Evolutionary conservation across 495 filamentous ascomycete species (phyloP).

Genomic region (Geopyxis carbonaria): DNA sequence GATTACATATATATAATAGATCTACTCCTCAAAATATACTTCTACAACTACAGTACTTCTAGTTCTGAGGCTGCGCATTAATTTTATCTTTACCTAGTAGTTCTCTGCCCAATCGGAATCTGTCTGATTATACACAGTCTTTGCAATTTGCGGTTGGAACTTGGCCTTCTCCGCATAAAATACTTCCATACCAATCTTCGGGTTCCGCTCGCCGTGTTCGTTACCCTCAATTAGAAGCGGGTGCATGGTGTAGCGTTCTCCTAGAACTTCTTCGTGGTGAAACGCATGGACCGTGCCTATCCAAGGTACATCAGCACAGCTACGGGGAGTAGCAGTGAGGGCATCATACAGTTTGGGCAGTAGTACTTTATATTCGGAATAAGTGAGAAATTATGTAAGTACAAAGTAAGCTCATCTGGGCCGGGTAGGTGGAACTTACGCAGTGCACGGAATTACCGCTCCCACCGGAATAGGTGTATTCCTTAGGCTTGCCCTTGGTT

Average conservation of each 20-base stretch:
- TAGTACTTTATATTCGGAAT: slow-evolving; percentile 7
- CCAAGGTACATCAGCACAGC: neutral
- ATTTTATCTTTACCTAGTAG: too few relatives aligned
- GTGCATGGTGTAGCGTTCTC: slow-evolving; percentile 9
- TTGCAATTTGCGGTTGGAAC: slow-evolving; percentile 14
- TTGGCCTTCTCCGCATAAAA: slow-evolving; percentile 10
- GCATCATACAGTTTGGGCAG: slow-evolving; percentile 11
- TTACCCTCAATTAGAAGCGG: slow-evolving; percentile 9
- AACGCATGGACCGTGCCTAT: slow-evolving; percentile 9
- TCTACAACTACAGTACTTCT: too few relatives aligned
- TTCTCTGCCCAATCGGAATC: slow-evolving; percentile 1
- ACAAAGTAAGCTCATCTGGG: too few relatives aligned
- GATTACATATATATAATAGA: too few relatives aligned
- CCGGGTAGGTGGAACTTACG: neutral
- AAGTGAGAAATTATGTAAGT: neutral
- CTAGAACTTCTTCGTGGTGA: slow-evolving; percentile 13
- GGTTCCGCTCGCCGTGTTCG: slow-evolving; percentile 2
- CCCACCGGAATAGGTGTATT: slow-evolving; percentile 13
- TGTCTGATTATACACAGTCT: slow-evolving; percentile 7
- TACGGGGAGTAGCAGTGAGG: neutral
- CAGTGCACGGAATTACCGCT: slow-evolving; percentile 13
- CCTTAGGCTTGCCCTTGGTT: slow-evolving; percentile 12
- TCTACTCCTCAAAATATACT: too few relatives aligned
- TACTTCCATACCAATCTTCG: slow-evolving; percentile 11
- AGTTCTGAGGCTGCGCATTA: too few relatives aligned